Base-by-base conservation (phyloP, 257 asterid species). In the Fraxinus anomala region DNA sequence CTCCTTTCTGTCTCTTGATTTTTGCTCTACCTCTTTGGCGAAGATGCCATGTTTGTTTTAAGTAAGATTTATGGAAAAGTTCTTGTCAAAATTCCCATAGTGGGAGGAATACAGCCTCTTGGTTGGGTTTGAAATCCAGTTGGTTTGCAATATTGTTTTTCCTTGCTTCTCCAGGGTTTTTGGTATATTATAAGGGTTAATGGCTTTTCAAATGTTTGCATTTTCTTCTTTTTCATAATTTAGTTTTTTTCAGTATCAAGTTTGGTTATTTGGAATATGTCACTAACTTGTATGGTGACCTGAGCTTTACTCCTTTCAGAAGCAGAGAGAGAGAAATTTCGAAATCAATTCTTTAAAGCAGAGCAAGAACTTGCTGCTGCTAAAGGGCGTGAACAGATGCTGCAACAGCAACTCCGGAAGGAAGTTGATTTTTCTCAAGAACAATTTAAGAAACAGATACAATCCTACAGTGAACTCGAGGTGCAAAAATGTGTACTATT, bases 321-420 rank as follows among this genome's bases (percentile, higher is more conserved):
- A 80, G 83, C 95, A 54, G 97, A 93, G 83, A 89, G 88, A 84
- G 91, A 91, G 83, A 91, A 82, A 65, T 89, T 89, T 39, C 93
- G 81, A 36, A 95, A 84, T 76, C 89, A 90, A 85, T 82, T 89
- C 80, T 76, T 88, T 70, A 81, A 90, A 76, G 88, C 90, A 16
- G 97, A 96, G 87, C 98, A 96, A 86, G 99, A 96, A 86, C 86
- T 93, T 75, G 97, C 97, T 84, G 97, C 98, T 89, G 91, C 96
- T 80, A 96, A 84, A 87, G 90, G 90, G 67, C 94, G 96, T 70
- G 96, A 93, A 80, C 92, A 89, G 80, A 79, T 79, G 72, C 86
- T 93, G 79, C 98, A 92, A 79, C 94, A 92, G 75, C 97, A 88
- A 83, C 89, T 91, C 17, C 76, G 82, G 85, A 91, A 88, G 86